Evolutionary conservation across 1,284 basidiomycete genomes (phyloP), one percentile per base, ranked within the genome.

Genomic region (Cutaneotrichosporon cavernicola): DNA sequence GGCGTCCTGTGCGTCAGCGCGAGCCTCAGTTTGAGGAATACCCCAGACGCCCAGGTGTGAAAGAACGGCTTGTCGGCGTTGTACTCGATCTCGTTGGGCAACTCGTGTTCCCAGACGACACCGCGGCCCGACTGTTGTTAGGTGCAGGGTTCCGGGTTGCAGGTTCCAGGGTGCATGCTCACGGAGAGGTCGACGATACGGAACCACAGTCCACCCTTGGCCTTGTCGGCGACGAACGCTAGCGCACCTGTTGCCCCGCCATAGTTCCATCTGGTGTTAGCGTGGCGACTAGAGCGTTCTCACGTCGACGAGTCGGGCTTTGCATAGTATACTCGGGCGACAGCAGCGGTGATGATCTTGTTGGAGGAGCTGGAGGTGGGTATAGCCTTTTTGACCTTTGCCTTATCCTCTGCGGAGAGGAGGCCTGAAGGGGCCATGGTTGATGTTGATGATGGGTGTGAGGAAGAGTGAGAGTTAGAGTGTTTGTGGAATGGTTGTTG

Each of bases 81-180:
- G 78, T 93, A 93, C 66, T 90, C 87, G 68, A 97, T 88, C 52
- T 88, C 88, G 46, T 90, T 86, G 70, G 95, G 97, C 3, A 97
- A 80, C 76, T 97, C 94, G 72, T 97, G 92, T 69, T 94, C 89
- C 96, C 96, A 99, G 51, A 95, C 87, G 34, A 95, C 86, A 11
- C 93, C 94, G 58, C 91, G 82, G 1, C 90, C 92, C 14, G 92
- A 90, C 73, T 83, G 16, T 38, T n/a, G 63, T 65, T 40, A 69
- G 64, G 22, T 32, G 8, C n/a, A 18, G 5, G 36, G 34, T 26
- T 5, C 14, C 14, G 26, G 26, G 26, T 26, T 26, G 1, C 26
- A 26, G 26, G 26, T 26, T 26, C 26, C 16, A 16, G 22, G 40
- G n/a, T 40, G 13, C 11, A 34, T 13, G 32, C 82, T 69, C 67